Conservation (phyloP, 257 asterid genomes). For the Gentiana dahurica region DNA sequence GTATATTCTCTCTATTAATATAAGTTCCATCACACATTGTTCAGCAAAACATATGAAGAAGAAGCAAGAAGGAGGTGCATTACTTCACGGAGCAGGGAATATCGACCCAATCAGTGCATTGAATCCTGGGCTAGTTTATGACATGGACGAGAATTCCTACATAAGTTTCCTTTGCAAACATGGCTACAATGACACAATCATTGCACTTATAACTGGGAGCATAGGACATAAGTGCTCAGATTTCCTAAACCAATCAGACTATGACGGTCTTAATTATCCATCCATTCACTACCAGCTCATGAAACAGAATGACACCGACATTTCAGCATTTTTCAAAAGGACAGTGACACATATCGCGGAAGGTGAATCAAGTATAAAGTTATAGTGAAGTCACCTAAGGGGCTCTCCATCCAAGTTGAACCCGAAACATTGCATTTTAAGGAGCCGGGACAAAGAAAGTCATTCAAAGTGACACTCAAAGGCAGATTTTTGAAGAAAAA, state of each 20-base stretch:
- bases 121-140: conserved; percentile 62
- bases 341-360: conserved; percentile 48
- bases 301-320: conserved; percentile 1
- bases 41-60: conserved; percentile 46
- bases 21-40: background rate
- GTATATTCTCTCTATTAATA: background rate
- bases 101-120: conserved; percentile 46
- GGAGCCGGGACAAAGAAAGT: conserved; percentile 21
- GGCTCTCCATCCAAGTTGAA: conserved; percentile 29
- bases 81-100: conserved; percentile 58
- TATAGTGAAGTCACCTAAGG: conserved; percentile 22
- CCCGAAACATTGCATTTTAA: conserved; percentile 37
- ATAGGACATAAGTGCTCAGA: conserved; percentile 35
- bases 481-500: conserved; percentile 29
- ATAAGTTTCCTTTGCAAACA: conserved; percentile 51
- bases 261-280: conserved; percentile 67
- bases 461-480: conserved; percentile 42
- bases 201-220: conserved; percentile 33
- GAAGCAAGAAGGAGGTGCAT: conserved; percentile 27
- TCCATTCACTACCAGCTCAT: conserved; percentile 41
- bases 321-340: conserved; percentile 49
- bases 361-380: conserved; percentile 35
- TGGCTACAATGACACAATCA: conserved; percentile 30
- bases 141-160: conserved; percentile 29
- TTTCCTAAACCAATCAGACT: conserved; percentile 24